A percentile compares a stretch with the other conserved stretches of the same genome.
Conservation (phyloP, 768 basidiomycete species). For the Russula griseocarnosa region DNA sequence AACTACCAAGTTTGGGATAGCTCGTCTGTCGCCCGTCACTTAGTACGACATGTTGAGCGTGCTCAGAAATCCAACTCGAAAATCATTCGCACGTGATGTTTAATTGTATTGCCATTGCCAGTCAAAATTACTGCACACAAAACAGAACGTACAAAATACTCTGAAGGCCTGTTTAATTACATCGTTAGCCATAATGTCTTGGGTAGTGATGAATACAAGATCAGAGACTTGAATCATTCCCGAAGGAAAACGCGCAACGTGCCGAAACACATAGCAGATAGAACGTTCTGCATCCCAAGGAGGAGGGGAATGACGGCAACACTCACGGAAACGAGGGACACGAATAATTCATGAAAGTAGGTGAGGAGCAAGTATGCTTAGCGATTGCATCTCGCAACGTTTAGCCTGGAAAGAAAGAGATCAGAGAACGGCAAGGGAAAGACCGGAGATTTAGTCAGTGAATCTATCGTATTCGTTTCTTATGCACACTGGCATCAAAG, state of each 20-base stretch:
- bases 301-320: constrained; percentile 1
- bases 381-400: not conserved
- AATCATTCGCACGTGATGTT: not conserved
- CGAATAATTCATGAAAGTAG: not conserved
- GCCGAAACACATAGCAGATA: constrained; percentile 54
- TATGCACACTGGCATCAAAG: constrained; percentile 51
- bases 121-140: not conserved
- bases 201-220: constrained; percentile 1
- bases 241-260: constrained; percentile 54
- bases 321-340: constrained; percentile 32
- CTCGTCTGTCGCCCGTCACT: no score
- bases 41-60: no score
- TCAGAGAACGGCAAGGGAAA: not conserved
- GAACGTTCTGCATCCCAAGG: constrained; percentile 44
- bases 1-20: constrained; percentile 16
- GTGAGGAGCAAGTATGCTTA: not conserved
- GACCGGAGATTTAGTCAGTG: constrained; percentile 35
- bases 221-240: constrained; percentile 87
- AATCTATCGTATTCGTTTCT: constrained; percentile 51
- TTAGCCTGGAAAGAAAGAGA: constrained; percentile 4
- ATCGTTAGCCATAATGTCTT: constrained; percentile 6
- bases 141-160: not conserved
- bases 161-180: not conserved
- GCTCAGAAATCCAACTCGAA: not conserved
- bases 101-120: not conserved